Base-by-base conservation (phyloP, 495 filamentous ascomycete species). In the Aspergillus affinis region DNA sequence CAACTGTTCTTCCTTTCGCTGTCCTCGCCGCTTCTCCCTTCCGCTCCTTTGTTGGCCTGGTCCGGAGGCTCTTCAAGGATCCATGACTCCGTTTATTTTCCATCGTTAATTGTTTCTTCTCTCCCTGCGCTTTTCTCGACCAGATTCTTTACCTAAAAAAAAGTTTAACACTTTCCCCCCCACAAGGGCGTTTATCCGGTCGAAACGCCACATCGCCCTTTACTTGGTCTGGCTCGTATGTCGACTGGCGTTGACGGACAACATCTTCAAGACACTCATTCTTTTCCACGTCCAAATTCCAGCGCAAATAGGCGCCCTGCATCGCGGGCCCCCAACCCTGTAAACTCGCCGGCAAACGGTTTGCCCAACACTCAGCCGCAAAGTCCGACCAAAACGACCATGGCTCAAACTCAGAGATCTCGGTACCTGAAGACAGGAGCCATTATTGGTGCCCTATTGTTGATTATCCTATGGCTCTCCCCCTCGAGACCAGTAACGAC, bases 391-490 rank as follows among this genome's bases (percentile, higher is more conserved):
- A 49, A 46, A 15, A 26, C 53, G 56, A 86, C 78, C 66, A 88
- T 88, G 81, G 85, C 84, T 61, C 87, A 89, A 74, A 84, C 82
- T 62, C 88, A 90, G 76, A 84, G 82, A 78, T 87, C 86, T 59
- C 85, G 91, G 66, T 92, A 87, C 72, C 62, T 95, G 61, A 96
- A 94, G 84, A 89, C 89, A 45, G 89, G 88, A 41, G 88, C 88
- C 65, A 84, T 95, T 63, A 78, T 95, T 57, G 82, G 86, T 53
- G 84, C 88, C 66, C 62, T 96, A 47, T 71, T 96, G 59, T 79
- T 93, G 63, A 72, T 93, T 23, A 79, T 95, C 56, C 87, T 91
- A 70, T 91, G 86, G 73, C 75, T 96, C 55, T 83, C 86, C 15
- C 89, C 91, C 0, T 79, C 78, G 15, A 73, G 79, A 18, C 63